Evolutionary conservation across 176 grass and related monocot genomes (phyloP).

Genomic region (Thalia dealbata): DNA sequence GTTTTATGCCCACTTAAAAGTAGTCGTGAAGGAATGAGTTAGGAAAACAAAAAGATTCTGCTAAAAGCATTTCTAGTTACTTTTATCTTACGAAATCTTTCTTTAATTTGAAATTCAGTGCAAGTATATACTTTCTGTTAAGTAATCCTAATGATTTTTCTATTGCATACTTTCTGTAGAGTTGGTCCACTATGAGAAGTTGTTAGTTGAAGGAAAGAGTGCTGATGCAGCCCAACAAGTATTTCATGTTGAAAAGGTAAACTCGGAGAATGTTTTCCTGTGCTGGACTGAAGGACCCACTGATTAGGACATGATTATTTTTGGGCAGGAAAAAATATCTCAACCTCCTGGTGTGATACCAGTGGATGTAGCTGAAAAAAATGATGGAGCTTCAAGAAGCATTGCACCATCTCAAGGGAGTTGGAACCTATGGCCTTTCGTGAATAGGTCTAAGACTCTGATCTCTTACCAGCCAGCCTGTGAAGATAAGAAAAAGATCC

Average conservation of each 20-base stretch:
- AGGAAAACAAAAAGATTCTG: too few species aligned
- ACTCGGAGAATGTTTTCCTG: constrained; percentile 43
- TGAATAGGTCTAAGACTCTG: constrained; percentile 51
- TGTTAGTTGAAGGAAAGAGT: constrained; percentile 78
- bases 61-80: too few species aligned
- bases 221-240: constrained; percentile 49
- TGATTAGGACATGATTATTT: constrained; percentile 51
- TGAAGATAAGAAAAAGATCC: constrained; percentile 23
- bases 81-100: too few species aligned
- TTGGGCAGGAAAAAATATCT: constrained; percentile 59
- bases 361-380: constrained; percentile 40
- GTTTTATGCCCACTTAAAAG: neutral
- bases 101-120: too few species aligned
- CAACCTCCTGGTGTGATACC: constrained; percentile 62
- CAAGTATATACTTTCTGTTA: too few species aligned
- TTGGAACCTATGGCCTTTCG: constrained; percentile 91
- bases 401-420: constrained; percentile 36
- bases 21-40: neutral
- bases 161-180: constrained; percentile 30
- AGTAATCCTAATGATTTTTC: too few species aligned
- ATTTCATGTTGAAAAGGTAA: constrained; percentile 66
- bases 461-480: constrained; percentile 23
- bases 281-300: constrained; percentile 47
- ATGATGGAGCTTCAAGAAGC: constrained; percentile 17
- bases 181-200: constrained; percentile 65